Evolutionary conservation across 352 stramenopile genomes (phyloP), one percentile per base, ranked within the genome.

Genomic region (Phytopythium boreale): DNA sequence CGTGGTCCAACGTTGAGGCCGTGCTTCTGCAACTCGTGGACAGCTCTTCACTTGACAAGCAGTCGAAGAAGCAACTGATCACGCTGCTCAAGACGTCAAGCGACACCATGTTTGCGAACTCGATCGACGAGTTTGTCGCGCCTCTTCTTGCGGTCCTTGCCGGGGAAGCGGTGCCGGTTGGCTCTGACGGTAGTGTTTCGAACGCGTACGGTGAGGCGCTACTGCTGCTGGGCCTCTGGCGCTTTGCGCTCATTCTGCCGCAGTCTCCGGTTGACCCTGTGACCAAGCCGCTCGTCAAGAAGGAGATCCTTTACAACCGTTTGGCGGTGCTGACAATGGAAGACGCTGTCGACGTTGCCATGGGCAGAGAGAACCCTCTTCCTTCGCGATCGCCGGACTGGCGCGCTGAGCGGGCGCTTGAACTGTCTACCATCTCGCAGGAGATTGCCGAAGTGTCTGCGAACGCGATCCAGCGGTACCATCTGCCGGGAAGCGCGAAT

Each of bases 221-320:
- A 69, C 80, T 98, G 29, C 80, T 97, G 37, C 61, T 99, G 58
- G 97, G 97, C 34, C 64, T 98, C 64, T 88, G 98, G 71, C 83
- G 93, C 14, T 97, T 99, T 39, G 79, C 89, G 47, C 74, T 99
- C 52, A 70, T 98, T 47, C 66, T 97, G 24, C 97, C 97, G 39
- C 93, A 88, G 50, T 98, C 93, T 22, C 97, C 97, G 4, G 88
- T 99, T 22, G 97, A 99, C 68, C 97, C 97, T 29, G 94, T 95
- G 53, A 90, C 82, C 63, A 97, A 97, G 69, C 96, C 97, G 24
- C 69, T 96, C 2, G 88, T 98, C 22, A 98, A 99, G 70, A 95
- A 98, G 51, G 81, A 96, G 19, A 84, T 97, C 51, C 71, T 99
- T 26, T 74, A 98, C 64, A 87, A 85, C 59, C 88, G 93, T 11